Evolutionary conservation across 306 rosid species (phyloP).

Genomic region (Astragalus membranaceus): DNA sequence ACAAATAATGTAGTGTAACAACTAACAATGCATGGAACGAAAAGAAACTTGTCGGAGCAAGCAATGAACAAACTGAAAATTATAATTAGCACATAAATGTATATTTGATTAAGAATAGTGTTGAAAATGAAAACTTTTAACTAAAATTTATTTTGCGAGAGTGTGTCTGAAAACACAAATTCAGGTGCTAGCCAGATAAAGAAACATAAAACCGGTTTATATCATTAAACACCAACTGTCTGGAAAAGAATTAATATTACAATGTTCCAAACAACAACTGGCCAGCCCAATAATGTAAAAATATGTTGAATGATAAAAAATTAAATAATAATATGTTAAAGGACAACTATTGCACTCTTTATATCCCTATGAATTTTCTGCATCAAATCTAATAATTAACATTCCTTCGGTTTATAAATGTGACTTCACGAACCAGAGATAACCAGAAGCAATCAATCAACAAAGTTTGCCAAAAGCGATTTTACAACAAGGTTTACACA

Average conservation of each 20-base stretch:
- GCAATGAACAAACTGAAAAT: neutral
- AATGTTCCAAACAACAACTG: neutral
- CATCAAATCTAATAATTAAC: neutral
- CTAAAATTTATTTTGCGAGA: neutral
- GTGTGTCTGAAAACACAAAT: neutral
- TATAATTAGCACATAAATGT: neutral
- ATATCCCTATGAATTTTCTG: neutral
- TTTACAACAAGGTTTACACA: slow-evolving; percentile 1
- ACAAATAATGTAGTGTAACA: neutral
- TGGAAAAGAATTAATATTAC: neutral
- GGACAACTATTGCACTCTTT: neutral
- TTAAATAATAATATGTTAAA: neutral
- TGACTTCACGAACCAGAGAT: neutral
- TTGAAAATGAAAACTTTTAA: neutral
- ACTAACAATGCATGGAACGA: neutral
- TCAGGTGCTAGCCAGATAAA: neutral
- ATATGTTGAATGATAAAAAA: neutral
- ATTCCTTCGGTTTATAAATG: neutral
- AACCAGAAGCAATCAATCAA: slow-evolving; percentile 10
- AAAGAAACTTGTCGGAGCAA: neutral
- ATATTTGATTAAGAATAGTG: neutral
- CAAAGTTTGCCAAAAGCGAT: neutral
- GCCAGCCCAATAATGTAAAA: neutral
- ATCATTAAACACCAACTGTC: neutral
- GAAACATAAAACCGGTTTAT: neutral